Conservation (phyloP, 495 filamentous ascomycete genomes). For the Aspergillus biplanus region DNA sequence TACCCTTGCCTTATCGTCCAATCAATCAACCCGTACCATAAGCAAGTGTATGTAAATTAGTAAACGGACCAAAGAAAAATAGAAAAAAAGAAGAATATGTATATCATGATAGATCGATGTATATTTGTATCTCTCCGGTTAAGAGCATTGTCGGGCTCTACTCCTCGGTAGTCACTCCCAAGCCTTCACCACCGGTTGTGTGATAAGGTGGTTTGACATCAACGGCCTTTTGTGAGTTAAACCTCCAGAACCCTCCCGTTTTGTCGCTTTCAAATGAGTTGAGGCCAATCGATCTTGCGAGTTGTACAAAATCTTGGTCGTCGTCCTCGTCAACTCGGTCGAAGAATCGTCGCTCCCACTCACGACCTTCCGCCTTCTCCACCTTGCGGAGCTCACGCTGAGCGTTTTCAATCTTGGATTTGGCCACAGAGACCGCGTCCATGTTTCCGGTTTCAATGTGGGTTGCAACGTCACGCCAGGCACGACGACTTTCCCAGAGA, state of each 20-base stretch:
- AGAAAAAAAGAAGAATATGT: neutral
- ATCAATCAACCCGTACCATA: neutral
- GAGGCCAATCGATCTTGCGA: constrained; percentile 62
- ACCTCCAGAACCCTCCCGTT: constrained; percentile 89
- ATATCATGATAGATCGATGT: neutral
- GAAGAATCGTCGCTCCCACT: constrained; percentile 90
- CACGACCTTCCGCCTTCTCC: constrained; percentile 75
- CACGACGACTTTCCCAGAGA: constrained; percentile 81
- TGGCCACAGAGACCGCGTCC: constrained; percentile 75
- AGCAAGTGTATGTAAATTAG: neutral
- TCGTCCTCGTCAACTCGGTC: constrained; percentile 52
- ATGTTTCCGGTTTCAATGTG: constrained; percentile 82
- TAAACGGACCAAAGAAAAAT: neutral
- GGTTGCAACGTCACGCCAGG: constrained; percentile 83
- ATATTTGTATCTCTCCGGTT: neutral
- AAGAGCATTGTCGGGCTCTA: neutral
- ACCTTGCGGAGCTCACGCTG: constrained; percentile 83
- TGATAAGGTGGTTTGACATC: constrained; percentile 49
- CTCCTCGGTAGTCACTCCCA: constrained; percentile 35
- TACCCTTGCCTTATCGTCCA: neutral
- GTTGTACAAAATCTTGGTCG: constrained; percentile 58
- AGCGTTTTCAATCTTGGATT: constrained; percentile 86
- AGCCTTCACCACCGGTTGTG: constrained; percentile 42
- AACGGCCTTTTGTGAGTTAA: constrained; percentile 68
- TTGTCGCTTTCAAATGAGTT: constrained; percentile 69